A percentile compares a stretch with the other conserved stretches of the same genome.
Evolutionary conservation across 306 rosid species (phyloP).

Genomic region (Quercus gilva): DNA sequence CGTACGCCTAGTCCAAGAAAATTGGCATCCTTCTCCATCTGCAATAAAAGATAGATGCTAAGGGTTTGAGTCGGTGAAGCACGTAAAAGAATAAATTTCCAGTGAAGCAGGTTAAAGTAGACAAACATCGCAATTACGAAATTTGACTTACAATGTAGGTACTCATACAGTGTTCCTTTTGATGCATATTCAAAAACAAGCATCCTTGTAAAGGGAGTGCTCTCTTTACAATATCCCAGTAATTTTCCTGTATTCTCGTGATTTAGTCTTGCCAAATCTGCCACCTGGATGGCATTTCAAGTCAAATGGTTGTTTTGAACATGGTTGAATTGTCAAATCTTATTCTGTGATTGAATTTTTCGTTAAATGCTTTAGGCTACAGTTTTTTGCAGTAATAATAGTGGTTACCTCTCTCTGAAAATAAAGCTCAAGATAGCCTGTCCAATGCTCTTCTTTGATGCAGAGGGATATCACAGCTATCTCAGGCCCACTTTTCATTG

Average conservation of each 20-base stretch:
- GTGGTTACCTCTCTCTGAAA: constrained; percentile 84
- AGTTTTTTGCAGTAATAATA: background rate
- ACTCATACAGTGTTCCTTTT: constrained; percentile 87
- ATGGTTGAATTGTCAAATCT: constrained; percentile 8
- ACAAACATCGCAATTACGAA: constrained; percentile 9
- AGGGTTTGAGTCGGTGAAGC: constrained; percentile 28
- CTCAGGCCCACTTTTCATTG: constrained; percentile 87
- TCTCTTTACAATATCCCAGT: constrained; percentile 86
- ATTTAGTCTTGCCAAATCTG: constrained; percentile 73
- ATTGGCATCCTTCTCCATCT: constrained; percentile 89
- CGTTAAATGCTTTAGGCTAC: constrained; percentile 3
- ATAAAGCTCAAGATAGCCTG: constrained; percentile 87
- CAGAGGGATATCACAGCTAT: constrained; percentile 91
- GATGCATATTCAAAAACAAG: constrained; percentile 92
- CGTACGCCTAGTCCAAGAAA: constrained; percentile 92
- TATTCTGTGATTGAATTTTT: constrained; percentile 14
- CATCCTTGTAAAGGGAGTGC: constrained; percentile 93
- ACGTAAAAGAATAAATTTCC: background rate
- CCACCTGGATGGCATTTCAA: constrained; percentile 56
- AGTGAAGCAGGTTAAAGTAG: background rate
- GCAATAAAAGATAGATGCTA: constrained; percentile 18
- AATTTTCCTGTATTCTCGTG: constrained; percentile 81
- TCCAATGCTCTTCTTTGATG: constrained; percentile 87
- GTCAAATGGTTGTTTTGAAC: constrained; percentile 7
- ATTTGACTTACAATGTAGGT: constrained; percentile 76